phyloP scores from a whole-genome alignment of 2,329 filamentous ascomycete species.

The Corinectria fuckeliana region DNA sequence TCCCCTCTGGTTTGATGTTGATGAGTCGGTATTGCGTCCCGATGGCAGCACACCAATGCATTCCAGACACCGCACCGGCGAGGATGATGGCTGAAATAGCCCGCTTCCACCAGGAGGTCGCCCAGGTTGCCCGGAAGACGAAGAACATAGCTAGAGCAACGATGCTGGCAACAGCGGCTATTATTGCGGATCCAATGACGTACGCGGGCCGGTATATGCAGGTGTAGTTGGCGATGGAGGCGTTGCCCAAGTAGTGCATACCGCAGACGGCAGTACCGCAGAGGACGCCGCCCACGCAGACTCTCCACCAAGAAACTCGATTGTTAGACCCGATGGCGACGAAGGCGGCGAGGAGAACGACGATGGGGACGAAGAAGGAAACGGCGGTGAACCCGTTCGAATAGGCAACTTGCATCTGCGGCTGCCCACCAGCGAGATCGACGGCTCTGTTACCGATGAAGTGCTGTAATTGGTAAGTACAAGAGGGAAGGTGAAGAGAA shows the following conservation, averaged over 20 bases:
- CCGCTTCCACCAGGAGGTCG: constrained; percentile 79
- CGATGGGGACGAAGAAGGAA: constrained; percentile 80
- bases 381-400: constrained; percentile 73
- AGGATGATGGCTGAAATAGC: constrained; percentile 70
- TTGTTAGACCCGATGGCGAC: constrained; percentile 69
- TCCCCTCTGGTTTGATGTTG: constrained; percentile 43
- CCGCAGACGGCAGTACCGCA: constrained; percentile 79
- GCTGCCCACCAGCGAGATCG: constrained; percentile 67
- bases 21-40: constrained; percentile 72
- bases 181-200: constrained; percentile 72
- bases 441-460: constrained; percentile 82
- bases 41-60: constrained; percentile 83
- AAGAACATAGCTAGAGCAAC: constrained; percentile 79
- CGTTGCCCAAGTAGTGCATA: constrained; percentile 90
- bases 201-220: constrained; percentile 66
- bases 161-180: constrained; percentile 75
- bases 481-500: neutral
- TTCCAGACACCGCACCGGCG: constrained; percentile 78
- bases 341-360: constrained; percentile 77
- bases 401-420: constrained; percentile 75
- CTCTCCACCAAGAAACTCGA: constrained; percentile 62
- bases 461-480: constrained; percentile 22
- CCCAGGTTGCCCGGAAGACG: constrained; percentile 77
- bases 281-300: constrained; percentile 68
- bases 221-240: constrained; percentile 78